Conservation (phyloP, 768 basidiomycete genomes). For the Tephrocybe sp. region DNA sequence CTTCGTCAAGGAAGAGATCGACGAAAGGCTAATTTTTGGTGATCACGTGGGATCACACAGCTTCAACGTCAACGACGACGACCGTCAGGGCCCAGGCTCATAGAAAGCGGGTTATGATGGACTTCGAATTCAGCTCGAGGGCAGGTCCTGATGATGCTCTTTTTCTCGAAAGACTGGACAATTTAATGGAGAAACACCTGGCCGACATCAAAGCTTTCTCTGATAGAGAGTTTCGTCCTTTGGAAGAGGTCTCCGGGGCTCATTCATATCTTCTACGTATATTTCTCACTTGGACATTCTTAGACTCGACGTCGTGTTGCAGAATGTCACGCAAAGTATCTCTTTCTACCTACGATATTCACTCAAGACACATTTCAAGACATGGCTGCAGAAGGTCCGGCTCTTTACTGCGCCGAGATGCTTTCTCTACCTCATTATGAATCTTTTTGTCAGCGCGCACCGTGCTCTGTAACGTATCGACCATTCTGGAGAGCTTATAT, state of each 20-base stretch:
- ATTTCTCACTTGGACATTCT: constrained; percentile 22
- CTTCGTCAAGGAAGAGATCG: constrained; percentile 6
- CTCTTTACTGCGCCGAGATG: constrained; percentile 9
- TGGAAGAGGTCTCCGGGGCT: constrained; percentile 54
- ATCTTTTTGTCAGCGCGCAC: constrained; percentile 41
- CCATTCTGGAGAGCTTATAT: constrained; percentile 53
- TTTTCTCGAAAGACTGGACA: constrained; percentile 65
- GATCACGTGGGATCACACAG: constrained; percentile 31
- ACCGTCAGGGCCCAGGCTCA: background rate
- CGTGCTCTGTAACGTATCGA: constrained; percentile 50
- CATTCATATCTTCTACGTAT: constrained; percentile 13
- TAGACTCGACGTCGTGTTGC: constrained; percentile 55
- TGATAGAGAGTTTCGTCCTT: constrained; percentile 54
- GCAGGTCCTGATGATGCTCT: constrained; percentile 43
- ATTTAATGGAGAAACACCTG: constrained; percentile 59
- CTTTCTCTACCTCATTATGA: constrained; percentile 14
- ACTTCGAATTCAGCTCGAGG: constrained; percentile 36
- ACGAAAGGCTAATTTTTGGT: constrained; percentile 19
- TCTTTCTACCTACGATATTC: constrained; percentile 45
- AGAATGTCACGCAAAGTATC: constrained; percentile 62
- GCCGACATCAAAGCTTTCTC: constrained; percentile 61
- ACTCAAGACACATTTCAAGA: constrained; percentile 12
- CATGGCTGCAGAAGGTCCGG: constrained; percentile 21
- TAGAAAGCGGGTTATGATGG: constrained; percentile 10
- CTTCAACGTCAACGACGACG: background rate